phyloP scores from a whole-genome alignment of 2,329 filamentous ascomycete genomes.

The Apiospora rasikravindrae region DNA sequence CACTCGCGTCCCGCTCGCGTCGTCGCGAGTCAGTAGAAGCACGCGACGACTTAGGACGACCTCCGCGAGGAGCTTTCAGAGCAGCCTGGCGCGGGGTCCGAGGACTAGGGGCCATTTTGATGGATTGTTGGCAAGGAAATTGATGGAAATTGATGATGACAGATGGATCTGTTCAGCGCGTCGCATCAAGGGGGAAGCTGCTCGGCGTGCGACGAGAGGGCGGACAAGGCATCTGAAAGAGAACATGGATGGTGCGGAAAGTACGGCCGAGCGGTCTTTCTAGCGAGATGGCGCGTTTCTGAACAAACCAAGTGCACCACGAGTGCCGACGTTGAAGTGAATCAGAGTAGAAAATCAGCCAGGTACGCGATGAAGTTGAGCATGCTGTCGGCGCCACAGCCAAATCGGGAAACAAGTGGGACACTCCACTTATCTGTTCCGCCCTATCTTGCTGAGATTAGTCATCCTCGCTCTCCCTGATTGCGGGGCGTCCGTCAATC shows the following conservation, averaged over 20 bases:
- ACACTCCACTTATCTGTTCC: neutral
- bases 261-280: neutral
- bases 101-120: slow-evolving; percentile 39
- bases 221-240: slow-evolving; percentile 41
- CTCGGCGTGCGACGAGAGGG: slow-evolving; percentile 33
- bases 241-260: slow-evolving; percentile 18
- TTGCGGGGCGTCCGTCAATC: neutral
- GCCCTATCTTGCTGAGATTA: slow-evolving; percentile 15
- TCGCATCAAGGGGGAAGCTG: slow-evolving; percentile 40
- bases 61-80: slow-evolving; percentile 32
- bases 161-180: slow-evolving; percentile 38
- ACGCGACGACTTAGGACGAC: slow-evolving; percentile 27
- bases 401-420: slow-evolving; percentile 15
- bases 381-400: slow-evolving; percentile 10
- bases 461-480: neutral
- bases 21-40: slow-evolving; percentile 28
- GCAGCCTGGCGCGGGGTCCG: slow-evolving; percentile 37
- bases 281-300: slow-evolving; percentile 13
- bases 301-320: slow-evolving; percentile 1
- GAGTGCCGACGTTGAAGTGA: slow-evolving; percentile 1
- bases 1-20: slow-evolving; percentile 42
- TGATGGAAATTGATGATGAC: slow-evolving; percentile 27
- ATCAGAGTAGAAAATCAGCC: slow-evolving; percentile 10
- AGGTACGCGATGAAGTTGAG: slow-evolving; percentile 17
- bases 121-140: slow-evolving; percentile 19